These are phyloP conservation scores for Plasmodium yoelii DNA, from an alignment of 169 alveolate genomes.

Conservation along the genomic window DNA sequence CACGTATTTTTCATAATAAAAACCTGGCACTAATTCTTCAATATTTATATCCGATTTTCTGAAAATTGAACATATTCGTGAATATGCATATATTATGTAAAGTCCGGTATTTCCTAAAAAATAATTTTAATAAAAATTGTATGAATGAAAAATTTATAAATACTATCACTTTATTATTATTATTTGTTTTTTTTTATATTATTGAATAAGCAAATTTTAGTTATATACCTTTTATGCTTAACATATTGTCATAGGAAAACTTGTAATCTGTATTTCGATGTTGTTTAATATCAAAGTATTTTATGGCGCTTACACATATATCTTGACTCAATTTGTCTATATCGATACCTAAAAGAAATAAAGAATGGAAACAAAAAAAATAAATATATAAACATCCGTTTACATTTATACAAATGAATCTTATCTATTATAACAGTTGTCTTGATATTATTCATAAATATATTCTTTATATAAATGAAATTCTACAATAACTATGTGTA, in stretches of 20 bases:
- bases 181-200: background rate
- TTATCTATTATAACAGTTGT: background rate
- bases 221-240: constrained; percentile 96
- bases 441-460: background rate
- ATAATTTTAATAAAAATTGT: background rate
- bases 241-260: constrained; percentile 97
- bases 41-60: constrained; percentile 89
- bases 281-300: constrained; percentile 97
- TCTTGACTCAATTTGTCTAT: constrained; percentile 92
- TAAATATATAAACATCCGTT: constrained; percentile 1
- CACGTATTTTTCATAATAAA: background rate
- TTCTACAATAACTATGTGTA: too few relatives aligned
- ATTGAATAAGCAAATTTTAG: background rate
- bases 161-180: background rate
- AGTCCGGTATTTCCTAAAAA: constrained; percentile 93
- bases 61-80: constrained; percentile 95
- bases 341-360: constrained; percentile 80
- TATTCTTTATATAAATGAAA: background rate
- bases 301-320: constrained; percentile 98
- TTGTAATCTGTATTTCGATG: constrained; percentile 95
- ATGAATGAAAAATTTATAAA: background rate
- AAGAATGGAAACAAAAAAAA: background rate
- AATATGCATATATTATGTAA: constrained; percentile 95
- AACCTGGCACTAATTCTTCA: constrained; percentile 43
- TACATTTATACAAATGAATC: background rate